These are phyloP conservation scores for Uronychia setigera DNA, from an alignment of 73 alveolate genomes.

Conservation along the genomic window DNA sequence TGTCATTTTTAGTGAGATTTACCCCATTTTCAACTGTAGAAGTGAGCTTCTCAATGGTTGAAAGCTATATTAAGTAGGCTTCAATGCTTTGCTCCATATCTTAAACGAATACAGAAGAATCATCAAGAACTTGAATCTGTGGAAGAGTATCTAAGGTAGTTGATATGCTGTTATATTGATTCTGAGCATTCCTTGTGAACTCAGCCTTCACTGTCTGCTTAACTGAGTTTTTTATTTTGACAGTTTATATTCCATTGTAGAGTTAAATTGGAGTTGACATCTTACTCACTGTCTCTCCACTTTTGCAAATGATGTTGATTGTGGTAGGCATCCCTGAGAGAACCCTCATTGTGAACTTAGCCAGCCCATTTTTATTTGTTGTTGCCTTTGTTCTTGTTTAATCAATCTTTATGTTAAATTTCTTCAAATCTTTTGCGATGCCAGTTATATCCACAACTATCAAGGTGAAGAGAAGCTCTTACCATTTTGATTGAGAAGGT, in stretches of 20 bases:
- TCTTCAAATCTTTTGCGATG: neutral
- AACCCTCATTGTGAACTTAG: neutral
- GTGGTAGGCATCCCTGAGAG: neutral
- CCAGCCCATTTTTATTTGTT: neutral
- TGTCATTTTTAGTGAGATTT: too few species aligned
- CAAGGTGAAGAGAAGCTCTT: neutral
- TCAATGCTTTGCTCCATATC: too few species aligned
- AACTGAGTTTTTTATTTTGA: neutral
- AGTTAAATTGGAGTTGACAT: neutral
- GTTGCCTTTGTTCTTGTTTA: neutral
- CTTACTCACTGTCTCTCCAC: neutral
- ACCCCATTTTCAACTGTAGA: too few species aligned
- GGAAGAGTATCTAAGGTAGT: neutral
- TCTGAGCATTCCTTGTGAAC: neutral
- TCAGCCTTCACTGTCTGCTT: neutral
- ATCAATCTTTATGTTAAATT: neutral
- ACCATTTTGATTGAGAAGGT: neutral
- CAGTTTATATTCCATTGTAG: neutral
- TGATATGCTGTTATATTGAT: too few species aligned
- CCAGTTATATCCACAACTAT: neutral
- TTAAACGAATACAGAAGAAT: neutral
- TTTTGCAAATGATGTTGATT: neutral
- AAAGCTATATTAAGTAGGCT: neutral
- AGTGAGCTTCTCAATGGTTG: too few species aligned
- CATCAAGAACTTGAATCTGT: neutral